Evolutionary conservation across 2,329 filamentous ascomycete genomes (phyloP).

Genomic region (Alternaria brassicae): DNA sequence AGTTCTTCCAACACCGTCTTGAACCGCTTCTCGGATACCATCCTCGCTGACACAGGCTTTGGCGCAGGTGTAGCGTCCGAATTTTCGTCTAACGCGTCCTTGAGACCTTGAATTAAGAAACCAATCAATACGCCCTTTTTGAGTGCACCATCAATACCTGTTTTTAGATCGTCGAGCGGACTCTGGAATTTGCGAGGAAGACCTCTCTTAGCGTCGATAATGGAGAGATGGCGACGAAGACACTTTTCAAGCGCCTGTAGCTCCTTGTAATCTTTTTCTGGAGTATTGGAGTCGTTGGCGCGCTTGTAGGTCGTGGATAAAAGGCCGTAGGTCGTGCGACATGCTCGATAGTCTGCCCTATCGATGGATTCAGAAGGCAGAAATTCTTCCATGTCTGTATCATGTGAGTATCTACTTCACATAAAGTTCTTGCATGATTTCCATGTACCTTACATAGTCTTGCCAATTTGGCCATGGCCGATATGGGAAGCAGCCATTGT

Average conservation of each 20-base stretch:
- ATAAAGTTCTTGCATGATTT: background rate
- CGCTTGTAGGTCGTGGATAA: constrained; percentile 24
- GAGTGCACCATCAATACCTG: constrained; percentile 19
- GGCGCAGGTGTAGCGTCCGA: constrained; percentile 7
- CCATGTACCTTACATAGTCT: constrained; percentile 17
- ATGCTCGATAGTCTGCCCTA: constrained; percentile 21
- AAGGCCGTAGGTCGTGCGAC: constrained; percentile 29
- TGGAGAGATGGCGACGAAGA: constrained; percentile 23
- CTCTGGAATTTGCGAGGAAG: constrained; percentile 27
- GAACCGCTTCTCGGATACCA: constrained; percentile 21
- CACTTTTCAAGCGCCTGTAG: constrained; percentile 22
- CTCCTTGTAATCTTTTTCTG: constrained; percentile 27
- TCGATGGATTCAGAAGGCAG: constrained; percentile 27
- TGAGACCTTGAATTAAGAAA: constrained; percentile 15
- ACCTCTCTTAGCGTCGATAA: constrained; percentile 23
- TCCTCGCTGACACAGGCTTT: constrained; percentile 18
- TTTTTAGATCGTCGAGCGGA: constrained; percentile 26
- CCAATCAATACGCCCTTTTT: constrained; percentile 13
- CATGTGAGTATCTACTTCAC: background rate
- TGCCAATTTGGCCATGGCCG: constrained; percentile 26
- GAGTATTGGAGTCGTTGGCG: constrained; percentile 13
- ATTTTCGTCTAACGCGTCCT: constrained; percentile 16
- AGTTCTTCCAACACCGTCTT: constrained; percentile 23
- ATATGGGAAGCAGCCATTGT: constrained; percentile 2
- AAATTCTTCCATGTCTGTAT: constrained; percentile 22